Evolutionary conservation across 83 land plant species (phyloP), one percentile per base, ranked within the genome.

Genomic region (Thuja plicata): DNA sequence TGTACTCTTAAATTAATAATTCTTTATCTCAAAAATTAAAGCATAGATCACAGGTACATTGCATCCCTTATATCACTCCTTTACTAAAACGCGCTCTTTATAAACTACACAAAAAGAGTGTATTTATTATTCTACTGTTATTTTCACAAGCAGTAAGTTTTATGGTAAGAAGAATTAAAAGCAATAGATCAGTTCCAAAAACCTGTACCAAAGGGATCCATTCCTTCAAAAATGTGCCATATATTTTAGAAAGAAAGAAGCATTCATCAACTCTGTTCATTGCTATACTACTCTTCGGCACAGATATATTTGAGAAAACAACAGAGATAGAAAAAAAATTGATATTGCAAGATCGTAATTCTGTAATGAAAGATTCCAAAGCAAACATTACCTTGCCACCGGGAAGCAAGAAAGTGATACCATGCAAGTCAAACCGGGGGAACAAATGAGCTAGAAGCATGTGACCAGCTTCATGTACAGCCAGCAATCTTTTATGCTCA

Each of bases 401-500:
- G 32, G 99, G 99, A 38, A 98, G 92, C 62, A 98, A 94, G 89
- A 96, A 98, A 84, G 97, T 97, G 82, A 97, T 95, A 52, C 97
- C 99, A 93, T 98, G 99, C 97, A 96, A 95, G 91, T 98, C 99
- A 95, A 94, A 98, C 79, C 92, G 92, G 82, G 99, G 99, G 89
- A 94, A 97, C 62, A 98, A 86, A 87, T 98, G 99, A 74, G 99
- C 99, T 90, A 98, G 90, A n/a, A 98, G 90, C 74, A 98, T 92
- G 87, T 98, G 99, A 74, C 99, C 99, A 89, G 99, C 99, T 91
- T 98, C 99, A 94, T 98, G 99, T n/a, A 94, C 98, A 84, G 99
- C 99, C 88, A 98, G 90, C 84, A 97, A 86, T 90, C 94, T 94
- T 91, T 89, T 97, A 85, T 89, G 96, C 86, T 97, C 98, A 77